These are phyloP conservation scores for Metschnikowia gelsemii DNA, from an alignment of 805 yeast genomes.

Conservation along the genomic window DNA sequence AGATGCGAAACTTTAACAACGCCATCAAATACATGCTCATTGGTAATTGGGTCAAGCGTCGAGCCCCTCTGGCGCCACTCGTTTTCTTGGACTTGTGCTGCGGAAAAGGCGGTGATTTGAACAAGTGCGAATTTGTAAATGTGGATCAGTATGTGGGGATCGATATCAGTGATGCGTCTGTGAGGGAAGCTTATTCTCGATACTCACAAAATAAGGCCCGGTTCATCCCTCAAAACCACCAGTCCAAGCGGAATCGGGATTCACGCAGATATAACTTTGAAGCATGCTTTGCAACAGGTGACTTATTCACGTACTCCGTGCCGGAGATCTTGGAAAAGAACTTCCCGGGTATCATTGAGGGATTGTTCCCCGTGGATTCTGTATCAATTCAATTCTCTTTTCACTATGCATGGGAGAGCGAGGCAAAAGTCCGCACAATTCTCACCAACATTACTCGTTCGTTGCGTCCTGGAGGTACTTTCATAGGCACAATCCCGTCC, in stretches of 20 bases:
- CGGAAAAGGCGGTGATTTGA: constrained; percentile 97
- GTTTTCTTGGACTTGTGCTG: constrained; percentile 84
- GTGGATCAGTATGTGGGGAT: constrained; percentile 82
- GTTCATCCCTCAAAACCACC: constrained; percentile 31
- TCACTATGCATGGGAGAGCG: constrained; percentile 92
- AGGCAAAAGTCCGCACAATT: constrained; percentile 70
- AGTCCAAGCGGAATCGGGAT: constrained; percentile 27
- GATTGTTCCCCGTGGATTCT: constrained; percentile 76
- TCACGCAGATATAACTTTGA: constrained; percentile 60
- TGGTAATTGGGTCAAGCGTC: constrained; percentile 55
- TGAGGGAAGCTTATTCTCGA: constrained; percentile 78
- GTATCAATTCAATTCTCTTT: constrained; percentile 90
- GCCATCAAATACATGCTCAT: constrained; percentile 85
- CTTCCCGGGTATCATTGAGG: constrained; percentile 59
- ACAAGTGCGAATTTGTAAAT: constrained; percentile 78
- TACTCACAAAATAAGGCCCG: constrained; percentile 53
- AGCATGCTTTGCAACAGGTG: constrained; percentile 87
- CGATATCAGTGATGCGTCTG: constrained; percentile 87
- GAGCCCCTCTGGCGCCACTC: constrained; percentile 27
- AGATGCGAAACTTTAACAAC: constrained; percentile 85
- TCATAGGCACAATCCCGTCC: constrained; percentile 93
- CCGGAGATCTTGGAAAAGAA: constrained; percentile 63
- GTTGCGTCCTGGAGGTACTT: constrained; percentile 77
- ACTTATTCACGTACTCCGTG: constrained; percentile 73
- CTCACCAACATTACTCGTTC: constrained; percentile 74